Evolutionary conservation across 2,329 filamentous ascomycete genomes (phyloP).

Genomic region (Tolypocladium sp.): DNA sequence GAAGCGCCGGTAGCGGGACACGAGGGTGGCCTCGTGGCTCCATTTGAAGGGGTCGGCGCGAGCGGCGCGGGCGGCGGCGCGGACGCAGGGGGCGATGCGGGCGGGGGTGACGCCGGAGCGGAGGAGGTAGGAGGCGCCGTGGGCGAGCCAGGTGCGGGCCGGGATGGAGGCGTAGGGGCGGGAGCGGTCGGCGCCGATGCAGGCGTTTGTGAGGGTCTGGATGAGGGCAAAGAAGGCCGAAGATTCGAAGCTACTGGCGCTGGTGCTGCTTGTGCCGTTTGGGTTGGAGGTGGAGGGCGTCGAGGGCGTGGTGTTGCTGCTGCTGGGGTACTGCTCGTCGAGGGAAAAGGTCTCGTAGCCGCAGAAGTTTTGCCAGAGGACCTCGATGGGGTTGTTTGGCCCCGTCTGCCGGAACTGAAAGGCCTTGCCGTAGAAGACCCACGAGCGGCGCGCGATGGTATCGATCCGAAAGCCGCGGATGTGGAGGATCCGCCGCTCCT

Average conservation of each 20-base stretch:
- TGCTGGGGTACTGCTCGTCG: conserved; percentile 10
- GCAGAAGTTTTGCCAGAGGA: conserved; percentile 19
- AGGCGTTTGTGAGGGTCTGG: conserved; percentile 24
- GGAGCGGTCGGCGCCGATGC: conserved; percentile 16
- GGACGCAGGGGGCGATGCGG: conserved; percentile 12
- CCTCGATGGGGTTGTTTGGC: conserved; percentile 14
- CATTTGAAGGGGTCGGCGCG: conserved; percentile 20
- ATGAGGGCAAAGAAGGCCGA: conserved; percentile 22
- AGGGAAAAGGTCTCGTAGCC: conserved; percentile 14
- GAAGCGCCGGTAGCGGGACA: conserved; percentile 23
- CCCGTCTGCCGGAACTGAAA: conserved; percentile 17
- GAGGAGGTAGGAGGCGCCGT: conserved; percentile 22
- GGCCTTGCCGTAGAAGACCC: conserved; percentile 18
- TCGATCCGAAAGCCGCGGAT: conserved; percentile 20
- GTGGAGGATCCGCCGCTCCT: conserved; percentile 11
- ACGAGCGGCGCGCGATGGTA: conserved; percentile 12
- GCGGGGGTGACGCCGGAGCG: conserved; percentile 7
- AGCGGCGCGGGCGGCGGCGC: conserved; percentile 12
- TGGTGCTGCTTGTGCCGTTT: background rate
- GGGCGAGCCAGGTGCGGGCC: conserved; percentile 16
- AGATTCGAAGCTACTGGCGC: conserved; percentile 3
- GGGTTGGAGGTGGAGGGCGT: background rate
- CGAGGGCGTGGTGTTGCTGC: background rate
- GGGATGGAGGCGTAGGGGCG: conserved; percentile 14
- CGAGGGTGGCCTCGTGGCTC: conserved; percentile 24